Base-by-base conservation (phyloP, 2,329 filamentous ascomycete genomes). In the Aspergillus hiratsukae region DNA sequence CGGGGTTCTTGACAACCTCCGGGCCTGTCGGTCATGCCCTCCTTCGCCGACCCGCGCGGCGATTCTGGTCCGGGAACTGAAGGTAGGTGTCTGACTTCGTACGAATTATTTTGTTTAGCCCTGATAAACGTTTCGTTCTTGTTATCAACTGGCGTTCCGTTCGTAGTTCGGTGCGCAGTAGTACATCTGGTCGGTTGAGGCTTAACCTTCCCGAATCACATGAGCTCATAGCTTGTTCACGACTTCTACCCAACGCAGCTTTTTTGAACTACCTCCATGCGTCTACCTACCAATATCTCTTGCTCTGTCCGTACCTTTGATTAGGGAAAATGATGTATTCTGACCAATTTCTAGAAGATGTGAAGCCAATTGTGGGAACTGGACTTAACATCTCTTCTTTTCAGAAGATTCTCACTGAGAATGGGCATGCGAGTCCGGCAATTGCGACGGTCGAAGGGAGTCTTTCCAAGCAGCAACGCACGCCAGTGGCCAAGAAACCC, bases 311-410 rank as follows among this genome's bases (percentile, higher is more conserved):
- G 31, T 55, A 23, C 45, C 19, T 25, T 11, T 49, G 27, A 49
- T 23, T 37, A 37, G 31, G n/a, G 29, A 58, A 11, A 17, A 53
- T 56, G 51, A 62, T 65, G 63, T 60, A 60, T 60, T 65, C 63
- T 65, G 56, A 69, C 67, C 67, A 63, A 63, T 61, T 31, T 55
- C 55, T 45, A 56, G 61, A 68, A 72, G 70, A 66, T 31, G 54
- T 58, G 25, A 48, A 59, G 48, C 61, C 65, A 28, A 66, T 67
- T 57, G 54, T 61, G 53, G 69, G 66, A 58, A 67, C 64, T 43
- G 66, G 64, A 35, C 58, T 70, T 55, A 61, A 62, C 51, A 57
- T 67, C 51, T 45, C 57, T 48, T 63, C 67, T 25, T 55, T 64
- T 49, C 66, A 61, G 43, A 69, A 65, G 53, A 31, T 56, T 50